Evolutionary conservation across 352 stramenopile species (phyloP), one percentile per base, ranked within the genome.

Genomic region (Globisporangium paroecandrum): DNA sequence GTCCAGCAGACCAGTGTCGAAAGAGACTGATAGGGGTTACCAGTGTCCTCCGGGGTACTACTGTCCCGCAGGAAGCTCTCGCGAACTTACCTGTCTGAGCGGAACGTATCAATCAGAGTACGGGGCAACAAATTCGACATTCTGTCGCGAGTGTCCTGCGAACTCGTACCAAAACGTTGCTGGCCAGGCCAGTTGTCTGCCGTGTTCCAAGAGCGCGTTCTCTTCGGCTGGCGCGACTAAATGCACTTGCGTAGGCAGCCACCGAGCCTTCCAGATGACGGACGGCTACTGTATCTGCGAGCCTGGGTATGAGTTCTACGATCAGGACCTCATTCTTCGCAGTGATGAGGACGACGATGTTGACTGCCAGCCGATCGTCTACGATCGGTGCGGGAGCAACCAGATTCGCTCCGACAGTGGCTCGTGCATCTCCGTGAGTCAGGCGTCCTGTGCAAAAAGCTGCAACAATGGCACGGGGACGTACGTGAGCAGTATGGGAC

Each of bases 301-400:
- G 62, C 90, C 93, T 13, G 89, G 90, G 8, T 98, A 91, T 69
- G 91, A 98, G 63, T 97, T 96, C 60, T 97, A 97, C 64, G 92
- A 98, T 62, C 74, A 87, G 59, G 84, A 96, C 27, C 76, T 96
- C 60, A 77, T 97, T 3, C 72, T 92, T 10, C 77, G 84, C 10
- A 93, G 81, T 55, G 87, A 95, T 38, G 79, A 90, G 72, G 91
- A 98, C 62, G 89, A 86, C 27, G 75, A 89, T 13, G 83, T 95
- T 2, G 90, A 98, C 65, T 98, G 93, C 64, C 93, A 98, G 64
- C 93, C 92, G 0, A 93, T 97, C 27, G 92, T 98, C 15, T 98
- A 97, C 62, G 75, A 91, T 38, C 87, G 90, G 6, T 98, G 93
- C 57, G 69, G 79, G 0, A 77, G 74, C 6, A 79, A 64, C 55